A percentile compares a stretch with the other conserved stretches of the same genome.
Evolutionary conservation across 202 grass and related monocot genomes (phyloP).

Genomic region (Carex arenaria): DNA sequence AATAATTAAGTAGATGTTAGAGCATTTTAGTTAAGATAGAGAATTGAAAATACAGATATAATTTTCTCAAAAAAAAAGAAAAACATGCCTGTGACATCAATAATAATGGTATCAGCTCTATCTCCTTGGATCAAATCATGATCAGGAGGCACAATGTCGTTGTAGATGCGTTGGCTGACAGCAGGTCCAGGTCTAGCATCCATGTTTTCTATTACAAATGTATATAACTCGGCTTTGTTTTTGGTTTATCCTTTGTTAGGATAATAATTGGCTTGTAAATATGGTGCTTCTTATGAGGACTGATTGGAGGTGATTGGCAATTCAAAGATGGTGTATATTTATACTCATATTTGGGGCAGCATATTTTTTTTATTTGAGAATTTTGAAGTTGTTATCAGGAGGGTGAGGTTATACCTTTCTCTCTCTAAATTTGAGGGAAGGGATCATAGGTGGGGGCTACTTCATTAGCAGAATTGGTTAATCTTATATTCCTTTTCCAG

Average conservation of each 20-base stretch:
- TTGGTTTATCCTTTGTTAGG: conserved; percentile 9
- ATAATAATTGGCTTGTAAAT: neutral
- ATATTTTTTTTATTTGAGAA: conserved; percentile 1
- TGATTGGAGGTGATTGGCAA: neutral
- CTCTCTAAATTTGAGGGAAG: neutral
- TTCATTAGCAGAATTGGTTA: conserved; percentile 2
- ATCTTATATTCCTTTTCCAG: neutral
- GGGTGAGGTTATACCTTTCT: conserved; percentile 23
- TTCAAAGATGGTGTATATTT: neutral
- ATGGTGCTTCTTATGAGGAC: neutral
- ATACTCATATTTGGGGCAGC: neutral
- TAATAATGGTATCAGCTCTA: conserved; percentile 26
- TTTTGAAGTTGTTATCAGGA: conserved; percentile 15
- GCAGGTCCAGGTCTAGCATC: neutral
- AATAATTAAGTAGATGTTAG: no score
- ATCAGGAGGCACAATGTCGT: conserved; percentile 54
- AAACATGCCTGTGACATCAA: conserved; percentile 37
- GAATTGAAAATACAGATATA: neutral
- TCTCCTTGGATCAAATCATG: conserved; percentile 33
- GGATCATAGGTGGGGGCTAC: neutral
- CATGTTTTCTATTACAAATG: conserved; percentile 18
- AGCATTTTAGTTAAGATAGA: neutral
- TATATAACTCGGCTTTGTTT: neutral
- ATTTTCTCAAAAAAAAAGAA: neutral
- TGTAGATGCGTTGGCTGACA: conserved; percentile 25